A percentile compares a stretch with the other conserved stretches of the same genome.
These are phyloP conservation scores for Phaeotremella skinneri DNA, from an alignment of 768 basidiomycete species.

Conservation along the genomic window DNA sequence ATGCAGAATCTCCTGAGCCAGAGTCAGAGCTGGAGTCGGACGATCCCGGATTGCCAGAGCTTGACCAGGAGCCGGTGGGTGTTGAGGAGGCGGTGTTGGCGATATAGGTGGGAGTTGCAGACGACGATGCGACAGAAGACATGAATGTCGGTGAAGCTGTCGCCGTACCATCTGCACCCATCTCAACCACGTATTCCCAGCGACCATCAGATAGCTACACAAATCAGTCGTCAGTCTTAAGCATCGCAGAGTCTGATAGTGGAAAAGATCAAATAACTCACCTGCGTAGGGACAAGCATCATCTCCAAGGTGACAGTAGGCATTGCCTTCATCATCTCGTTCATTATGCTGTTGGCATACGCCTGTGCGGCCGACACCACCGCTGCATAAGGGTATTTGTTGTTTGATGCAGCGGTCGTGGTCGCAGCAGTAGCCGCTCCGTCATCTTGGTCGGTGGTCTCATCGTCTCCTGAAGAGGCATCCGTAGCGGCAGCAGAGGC, in stretches of 20 bases:
- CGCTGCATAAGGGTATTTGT: conserved; percentile 1
- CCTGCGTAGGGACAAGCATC: conserved; percentile 48
- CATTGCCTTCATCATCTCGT: conserved; percentile 15
- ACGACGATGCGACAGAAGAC: background rate
- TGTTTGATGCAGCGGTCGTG: conserved; percentile 10
- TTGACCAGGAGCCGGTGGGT: conserved; percentile 2
- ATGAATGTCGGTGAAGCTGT: conserved; percentile 40
- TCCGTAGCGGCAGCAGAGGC: background rate
- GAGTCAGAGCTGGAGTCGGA: conserved; percentile 3
- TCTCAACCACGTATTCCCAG: conserved; percentile 50
- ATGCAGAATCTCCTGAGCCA: conserved; percentile 9
- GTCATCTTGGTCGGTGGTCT: background rate
- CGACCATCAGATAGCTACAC: conserved; percentile 46
- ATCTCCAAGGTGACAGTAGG: conserved; percentile 50
- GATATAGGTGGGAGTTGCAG: background rate
- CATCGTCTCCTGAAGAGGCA: background rate
- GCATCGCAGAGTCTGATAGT: background rate
- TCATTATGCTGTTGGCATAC: conserved; percentile 32
- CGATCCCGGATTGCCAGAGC: background rate
- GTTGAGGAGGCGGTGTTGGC: background rate
- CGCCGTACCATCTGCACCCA: conserved; percentile 48
- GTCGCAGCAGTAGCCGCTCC: conserved; percentile 9
- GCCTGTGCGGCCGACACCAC: conserved; percentile 10
- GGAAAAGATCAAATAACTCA: conserved; percentile 21
- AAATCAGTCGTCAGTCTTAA: background rate